Conservation (phyloP, 352 stramenopile species). For the Globisporangium abappressorium region DNA sequence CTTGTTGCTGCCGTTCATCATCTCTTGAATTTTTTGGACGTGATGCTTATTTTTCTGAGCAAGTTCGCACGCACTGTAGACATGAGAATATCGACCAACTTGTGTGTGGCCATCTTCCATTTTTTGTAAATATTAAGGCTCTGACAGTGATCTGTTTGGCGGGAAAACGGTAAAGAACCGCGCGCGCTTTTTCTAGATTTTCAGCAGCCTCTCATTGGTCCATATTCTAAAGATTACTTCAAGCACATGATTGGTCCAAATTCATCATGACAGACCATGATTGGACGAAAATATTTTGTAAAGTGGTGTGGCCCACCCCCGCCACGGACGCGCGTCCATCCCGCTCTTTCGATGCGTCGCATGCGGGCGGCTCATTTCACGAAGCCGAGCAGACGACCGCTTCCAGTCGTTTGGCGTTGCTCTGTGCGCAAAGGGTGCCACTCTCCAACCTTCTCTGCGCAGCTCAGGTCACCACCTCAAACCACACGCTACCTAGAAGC, state of each 20-base stretch:
- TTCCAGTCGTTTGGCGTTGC: not conserved
- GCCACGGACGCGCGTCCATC: not conserved
- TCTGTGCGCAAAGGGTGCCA: not conserved
- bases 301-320: not conserved
- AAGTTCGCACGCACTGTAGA: too few species aligned
- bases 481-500: not conserved
- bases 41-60: not conserved
- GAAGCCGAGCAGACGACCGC: not conserved
- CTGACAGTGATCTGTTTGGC: too few species aligned
- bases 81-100: too few species aligned
- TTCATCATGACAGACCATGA: too few species aligned
- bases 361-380: not conserved
- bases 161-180: not conserved
- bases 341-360: not conserved
- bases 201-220: not conserved
- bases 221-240: not conserved
- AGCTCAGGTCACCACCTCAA: not conserved
- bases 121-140: too few species aligned
- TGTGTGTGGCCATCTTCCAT: too few species aligned
- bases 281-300: not conserved
- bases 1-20: conserved; percentile 6
- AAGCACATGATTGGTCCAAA: too few species aligned
- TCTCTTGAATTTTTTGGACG: not conserved
- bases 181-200: conserved; percentile 1
- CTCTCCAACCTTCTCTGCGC: not conserved